Base-by-base conservation (phyloP, 768 basidiomycete species). In the Pleurotus citrinopileatus region DNA sequence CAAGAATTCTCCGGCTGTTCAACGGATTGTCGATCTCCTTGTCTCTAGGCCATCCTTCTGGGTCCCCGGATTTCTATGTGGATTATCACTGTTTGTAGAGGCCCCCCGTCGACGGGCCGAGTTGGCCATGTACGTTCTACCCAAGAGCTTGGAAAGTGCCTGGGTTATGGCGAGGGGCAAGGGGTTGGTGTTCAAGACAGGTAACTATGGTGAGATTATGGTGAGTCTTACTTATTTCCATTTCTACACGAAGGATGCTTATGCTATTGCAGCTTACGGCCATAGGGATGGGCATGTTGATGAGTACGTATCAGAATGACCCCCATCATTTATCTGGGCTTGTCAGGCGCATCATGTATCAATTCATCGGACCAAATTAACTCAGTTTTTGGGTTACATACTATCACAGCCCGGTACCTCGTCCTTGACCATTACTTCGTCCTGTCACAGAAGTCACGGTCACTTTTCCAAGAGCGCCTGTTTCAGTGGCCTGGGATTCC, bases 91-190 rank as follows among this genome's bases (percentile, higher is more conserved):
- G 44, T 83, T 97, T 54, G 79, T 95, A 2, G 96, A 98, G 63
- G 94, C 92, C 63, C 86, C 82, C 72, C 80, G 87, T 61, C 77
- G 96, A n/a, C 79, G 94, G 3, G 89, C 83, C 1, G 96, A 98
- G 70, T 73, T 98, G 58, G 93, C 94, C 57, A 91, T 94, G 93
- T 94, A 89, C 65, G 87, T 86, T 1, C 70, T 98, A 22, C 96
- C 96, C 3, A 91, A 94, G 67, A 91, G 83, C 0, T 67, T 98
- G 29, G 94, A 98, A 73, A 91, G 91, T 52, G 82, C 82, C n/a
- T 98, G 94, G 94, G 76, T 86, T 0, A 83, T 85, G 64, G 81
- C 86, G 7, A 70, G 89, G 22, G 88, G 89, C 12, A 82, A 84
- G 57, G 88, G 89, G 1, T 83, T 82, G 70, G 87, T 94, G 42